Evolutionary conservation across 495 filamentous ascomycete species (phyloP).

Genomic region (Amphirosellinia nigrospora): DNA sequence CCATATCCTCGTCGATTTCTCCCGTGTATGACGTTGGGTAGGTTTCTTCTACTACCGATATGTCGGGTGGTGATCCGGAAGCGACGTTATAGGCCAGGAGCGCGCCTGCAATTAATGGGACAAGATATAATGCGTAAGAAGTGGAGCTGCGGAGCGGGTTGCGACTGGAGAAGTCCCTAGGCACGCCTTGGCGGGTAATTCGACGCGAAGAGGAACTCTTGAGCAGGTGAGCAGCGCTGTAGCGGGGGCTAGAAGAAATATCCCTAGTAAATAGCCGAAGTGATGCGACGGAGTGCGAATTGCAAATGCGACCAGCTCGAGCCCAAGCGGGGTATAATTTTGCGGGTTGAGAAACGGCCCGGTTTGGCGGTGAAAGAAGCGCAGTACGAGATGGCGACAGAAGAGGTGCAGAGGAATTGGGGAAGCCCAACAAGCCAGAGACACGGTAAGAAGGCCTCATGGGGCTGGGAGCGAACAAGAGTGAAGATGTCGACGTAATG

Average conservation of each 20-base stretch:
- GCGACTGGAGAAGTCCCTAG: background rate
- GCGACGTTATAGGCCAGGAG: slow-evolving; percentile 15
- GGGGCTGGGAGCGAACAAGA: background rate
- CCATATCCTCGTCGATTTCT: slow-evolving; percentile 38
- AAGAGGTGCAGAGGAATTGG: background rate
- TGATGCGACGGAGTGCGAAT: slow-evolving; percentile 2
- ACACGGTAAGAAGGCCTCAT: slow-evolving; percentile 20
- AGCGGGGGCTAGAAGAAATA: background rate
- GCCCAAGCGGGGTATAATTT: slow-evolving; percentile 13
- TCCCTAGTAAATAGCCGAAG: slow-evolving; percentile 5
- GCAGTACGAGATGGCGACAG: background rate
- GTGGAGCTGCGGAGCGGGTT: slow-evolving; percentile 18
- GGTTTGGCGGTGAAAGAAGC: slow-evolving; percentile 11
- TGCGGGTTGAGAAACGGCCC: slow-evolving; percentile 10
- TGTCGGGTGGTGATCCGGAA: background rate
- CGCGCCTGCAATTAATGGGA: slow-evolving; percentile 15
- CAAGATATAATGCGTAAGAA: slow-evolving; percentile 15
- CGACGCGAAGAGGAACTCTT: background rate
- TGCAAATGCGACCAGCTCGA: slow-evolving; percentile 10
- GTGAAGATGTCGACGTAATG: slow-evolving; percentile 5
- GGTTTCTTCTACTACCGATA: background rate
- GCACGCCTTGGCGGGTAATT: background rate
- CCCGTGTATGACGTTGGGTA: background rate
- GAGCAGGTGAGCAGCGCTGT: background rate
- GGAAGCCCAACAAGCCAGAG: background rate